Conservation (phyloP, 2,329 filamentous ascomycete species). For the Tolypocladium tundrense region DNA sequence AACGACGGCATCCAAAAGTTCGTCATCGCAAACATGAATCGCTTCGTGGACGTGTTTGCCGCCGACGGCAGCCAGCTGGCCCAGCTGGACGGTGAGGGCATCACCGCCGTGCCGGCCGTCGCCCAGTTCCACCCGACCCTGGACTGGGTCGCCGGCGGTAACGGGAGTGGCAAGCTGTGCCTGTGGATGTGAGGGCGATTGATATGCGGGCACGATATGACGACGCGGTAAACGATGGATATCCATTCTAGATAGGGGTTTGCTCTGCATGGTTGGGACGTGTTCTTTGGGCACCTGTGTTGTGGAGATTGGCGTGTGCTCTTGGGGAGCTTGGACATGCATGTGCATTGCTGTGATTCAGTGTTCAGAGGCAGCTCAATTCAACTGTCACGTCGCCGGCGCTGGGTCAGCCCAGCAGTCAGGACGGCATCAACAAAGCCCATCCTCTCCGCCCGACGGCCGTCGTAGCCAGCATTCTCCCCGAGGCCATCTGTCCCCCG, state of each 20-base stretch:
- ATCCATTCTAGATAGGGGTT: background rate
- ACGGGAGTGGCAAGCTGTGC: conserved; percentile 83
- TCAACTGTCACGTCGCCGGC: background rate
- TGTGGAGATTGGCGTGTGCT: background rate
- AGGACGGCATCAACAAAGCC: background rate
- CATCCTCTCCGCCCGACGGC: background rate
- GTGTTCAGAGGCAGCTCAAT: background rate
- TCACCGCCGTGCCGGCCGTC: conserved; percentile 89
- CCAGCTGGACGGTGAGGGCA: conserved; percentile 77
- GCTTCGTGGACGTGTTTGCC: conserved; percentile 87
- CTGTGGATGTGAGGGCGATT: conserved; percentile 62
- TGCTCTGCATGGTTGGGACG: background rate
- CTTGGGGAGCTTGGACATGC: background rate
- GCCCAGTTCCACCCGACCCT: conserved; percentile 78
- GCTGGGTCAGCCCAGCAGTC: background rate
- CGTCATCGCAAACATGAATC: conserved; percentile 93
- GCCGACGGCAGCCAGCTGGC: conserved; percentile 76
- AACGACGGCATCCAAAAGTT: conserved; percentile 76
- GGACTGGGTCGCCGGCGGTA: conserved; percentile 90
- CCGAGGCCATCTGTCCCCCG: no score
- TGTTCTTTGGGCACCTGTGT: background rate
- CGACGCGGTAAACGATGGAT: background rate
- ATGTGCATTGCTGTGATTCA: background rate
- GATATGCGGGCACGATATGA: background rate
- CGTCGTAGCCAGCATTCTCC: no score